Conservation (phyloP, 352 stramenopile species). For the Phytophthora tubulina region DNA sequence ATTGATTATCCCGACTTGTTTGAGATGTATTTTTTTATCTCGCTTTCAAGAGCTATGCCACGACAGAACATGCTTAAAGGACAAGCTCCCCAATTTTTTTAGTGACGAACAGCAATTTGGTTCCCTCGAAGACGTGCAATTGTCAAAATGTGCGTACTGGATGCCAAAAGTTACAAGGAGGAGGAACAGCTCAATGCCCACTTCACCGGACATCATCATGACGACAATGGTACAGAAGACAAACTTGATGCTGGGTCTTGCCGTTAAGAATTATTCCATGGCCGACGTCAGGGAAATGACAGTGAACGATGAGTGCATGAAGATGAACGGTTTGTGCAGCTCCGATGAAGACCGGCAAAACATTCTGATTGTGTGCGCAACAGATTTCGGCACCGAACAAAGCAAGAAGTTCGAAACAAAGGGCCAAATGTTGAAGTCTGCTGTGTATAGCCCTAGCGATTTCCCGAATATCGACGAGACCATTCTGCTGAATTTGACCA, state of each 20-base stretch:
- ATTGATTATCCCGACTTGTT: not conserved
- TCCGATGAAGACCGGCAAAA: not conserved
- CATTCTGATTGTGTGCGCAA: not conserved
- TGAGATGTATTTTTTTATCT: not conserved
- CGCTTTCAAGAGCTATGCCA: not conserved
- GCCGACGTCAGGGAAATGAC: not conserved
- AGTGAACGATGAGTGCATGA: not conserved
- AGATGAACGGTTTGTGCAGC: not conserved
- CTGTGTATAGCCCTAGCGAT: not conserved
- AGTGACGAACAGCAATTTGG: not conserved
- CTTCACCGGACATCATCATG: not conserved
- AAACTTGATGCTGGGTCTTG: not conserved
- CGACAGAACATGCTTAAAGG: not conserved
- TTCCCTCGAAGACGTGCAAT: not conserved
- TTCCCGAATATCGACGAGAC: not conserved
- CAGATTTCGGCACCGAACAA: not conserved
- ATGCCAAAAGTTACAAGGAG: not conserved
- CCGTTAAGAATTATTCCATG: not conserved
- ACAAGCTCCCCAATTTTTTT: not conserved
- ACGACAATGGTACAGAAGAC: not conserved
- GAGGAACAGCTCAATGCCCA: not conserved
- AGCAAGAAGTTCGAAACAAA: not conserved
- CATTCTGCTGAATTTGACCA: conserved; percentile 3
- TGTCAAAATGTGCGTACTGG: not conserved
- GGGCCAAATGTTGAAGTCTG: not conserved